Evolutionary conservation across 345 rosid species (phyloP).

Genomic region (Sonneratia alba): DNA sequence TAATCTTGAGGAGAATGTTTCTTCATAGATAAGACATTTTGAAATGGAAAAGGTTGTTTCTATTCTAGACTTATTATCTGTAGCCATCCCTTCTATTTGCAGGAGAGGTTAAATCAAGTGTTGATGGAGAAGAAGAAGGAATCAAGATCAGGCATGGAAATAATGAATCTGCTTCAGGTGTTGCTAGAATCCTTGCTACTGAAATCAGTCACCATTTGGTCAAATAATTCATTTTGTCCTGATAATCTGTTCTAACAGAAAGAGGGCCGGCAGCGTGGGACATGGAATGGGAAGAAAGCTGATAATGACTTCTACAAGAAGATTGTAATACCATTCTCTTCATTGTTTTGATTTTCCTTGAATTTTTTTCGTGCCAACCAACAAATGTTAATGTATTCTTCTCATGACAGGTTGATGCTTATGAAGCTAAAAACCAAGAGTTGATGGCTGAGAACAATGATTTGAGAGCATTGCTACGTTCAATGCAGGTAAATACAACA

Average conservation of each 20-base stretch:
- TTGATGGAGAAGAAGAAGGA: slow-evolving; percentile 99
- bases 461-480: slow-evolving; percentile 79
- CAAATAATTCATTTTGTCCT: background rate
- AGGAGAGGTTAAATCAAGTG: slow-evolving; percentile 96
- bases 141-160: slow-evolving; percentile 96
- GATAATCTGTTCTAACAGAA: slow-evolving; percentile 35
- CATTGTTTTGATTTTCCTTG: slow-evolving; percentile 3
- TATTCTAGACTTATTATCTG: background rate
- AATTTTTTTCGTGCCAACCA: background rate
- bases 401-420: slow-evolving; percentile 75
- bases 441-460: slow-evolving; percentile 78
- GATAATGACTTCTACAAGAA: slow-evolving; percentile 92
- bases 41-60: too few species aligned
- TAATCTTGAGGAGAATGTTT: background rate
- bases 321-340: slow-evolving; percentile 45
- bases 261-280: slow-evolving; percentile 97
- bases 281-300: slow-evolving; percentile 97
- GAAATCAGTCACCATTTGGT: background rate
- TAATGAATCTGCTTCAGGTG: slow-evolving; percentile 98
- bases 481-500: slow-evolving; percentile 58
- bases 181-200: background rate
- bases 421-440: slow-evolving; percentile 89
- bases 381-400: background rate
- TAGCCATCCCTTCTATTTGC: background rate
- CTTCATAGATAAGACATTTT: background rate